Evolutionary conservation across 257 asterid genomes (phyloP).

Genomic region (Solanum stenotomum): DNA sequence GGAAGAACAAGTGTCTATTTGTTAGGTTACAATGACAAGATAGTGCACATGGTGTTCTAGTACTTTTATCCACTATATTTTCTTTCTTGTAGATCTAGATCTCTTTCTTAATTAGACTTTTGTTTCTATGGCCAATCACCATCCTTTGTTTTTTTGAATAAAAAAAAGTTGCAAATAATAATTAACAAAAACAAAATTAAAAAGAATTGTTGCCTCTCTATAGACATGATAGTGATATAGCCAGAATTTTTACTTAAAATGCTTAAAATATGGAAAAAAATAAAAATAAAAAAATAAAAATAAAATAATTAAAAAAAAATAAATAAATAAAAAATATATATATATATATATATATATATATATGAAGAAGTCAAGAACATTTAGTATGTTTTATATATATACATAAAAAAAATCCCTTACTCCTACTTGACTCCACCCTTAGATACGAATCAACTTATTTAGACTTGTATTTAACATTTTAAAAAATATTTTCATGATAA

Average conservation of each 20-base stretch:
- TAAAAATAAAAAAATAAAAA: too few relatives aligned
- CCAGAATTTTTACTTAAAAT: too few relatives aligned
- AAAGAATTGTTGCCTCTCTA: background rate
- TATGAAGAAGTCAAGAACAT: background rate
- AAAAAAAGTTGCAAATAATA: background rate
- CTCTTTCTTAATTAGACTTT: background rate
- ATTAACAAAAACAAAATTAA: background rate
- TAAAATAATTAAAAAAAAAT: too few relatives aligned
- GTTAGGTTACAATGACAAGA: background rate
- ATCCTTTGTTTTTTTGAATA: background rate
- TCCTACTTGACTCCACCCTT: background rate
- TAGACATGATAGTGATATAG: accelerated
- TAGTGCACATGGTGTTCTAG: background rate
- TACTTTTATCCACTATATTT: background rate
- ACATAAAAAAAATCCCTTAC: background rate
- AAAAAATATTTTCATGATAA: too few relatives aligned
- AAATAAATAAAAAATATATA: too few relatives aligned
- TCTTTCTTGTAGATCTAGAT: background rate
- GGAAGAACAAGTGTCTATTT: slow-evolving; percentile 1
- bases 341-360: too few relatives aligned
- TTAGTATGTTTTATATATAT: too few relatives aligned
- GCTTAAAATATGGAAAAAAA: too few relatives aligned
- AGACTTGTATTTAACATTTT: background rate
- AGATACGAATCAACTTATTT: background rate
- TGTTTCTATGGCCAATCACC: background rate